These are phyloP conservation scores for Coemansia sp. DNA, from an alignment of 192 early-diverging fungal genomes.

Conservation along the genomic window DNA sequence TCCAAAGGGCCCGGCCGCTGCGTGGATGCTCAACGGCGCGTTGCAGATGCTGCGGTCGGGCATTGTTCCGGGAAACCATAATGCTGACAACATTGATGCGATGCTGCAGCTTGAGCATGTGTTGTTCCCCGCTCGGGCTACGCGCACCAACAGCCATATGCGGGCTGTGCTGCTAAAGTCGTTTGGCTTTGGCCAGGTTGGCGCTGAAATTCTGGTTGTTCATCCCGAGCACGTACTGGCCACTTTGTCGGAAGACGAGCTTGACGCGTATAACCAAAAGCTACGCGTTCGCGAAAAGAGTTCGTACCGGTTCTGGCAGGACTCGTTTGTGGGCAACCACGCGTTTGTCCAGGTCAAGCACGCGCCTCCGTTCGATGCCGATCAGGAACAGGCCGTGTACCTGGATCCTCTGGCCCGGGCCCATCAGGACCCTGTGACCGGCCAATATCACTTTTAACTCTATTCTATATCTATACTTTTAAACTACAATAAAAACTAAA, in stretches of 20 bases:
- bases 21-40: slow-evolving; percentile 95
- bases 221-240: slow-evolving; percentile 71
- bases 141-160: slow-evolving; percentile 58
- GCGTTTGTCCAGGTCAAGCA: slow-evolving; percentile 28
- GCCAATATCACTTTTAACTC: slow-evolving; percentile 27
- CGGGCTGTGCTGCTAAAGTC: slow-evolving; percentile 68
- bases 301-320: slow-evolving; percentile 43
- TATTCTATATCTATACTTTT: slow-evolving; percentile 5
- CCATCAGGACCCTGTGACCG: slow-evolving; percentile 10
- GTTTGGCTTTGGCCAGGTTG: slow-evolving; percentile 76
- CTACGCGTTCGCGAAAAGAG: slow-evolving; percentile 1
- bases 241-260: slow-evolving; percentile 12
- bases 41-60: slow-evolving; percentile 82
- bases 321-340: slow-evolving; percentile 25
- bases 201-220: slow-evolving; percentile 67
- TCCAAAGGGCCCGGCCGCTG: slow-evolving; percentile 94
- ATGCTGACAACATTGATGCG: slow-evolving; percentile 54
- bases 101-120: slow-evolving; percentile 73
- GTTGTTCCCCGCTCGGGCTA: slow-evolving; percentile 71
- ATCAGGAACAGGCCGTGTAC: slow-evolving; percentile 23
- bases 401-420: slow-evolving; percentile 30
- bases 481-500: not conserved
- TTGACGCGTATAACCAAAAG: slow-evolving; percentile 9
- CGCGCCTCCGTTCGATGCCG: slow-evolving; percentile 20
- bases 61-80: slow-evolving; percentile 91